These are phyloP conservation scores for Lagenidium sp. DNA, from an alignment of 352 stramenopile species.

Conservation along the genomic window DNA sequence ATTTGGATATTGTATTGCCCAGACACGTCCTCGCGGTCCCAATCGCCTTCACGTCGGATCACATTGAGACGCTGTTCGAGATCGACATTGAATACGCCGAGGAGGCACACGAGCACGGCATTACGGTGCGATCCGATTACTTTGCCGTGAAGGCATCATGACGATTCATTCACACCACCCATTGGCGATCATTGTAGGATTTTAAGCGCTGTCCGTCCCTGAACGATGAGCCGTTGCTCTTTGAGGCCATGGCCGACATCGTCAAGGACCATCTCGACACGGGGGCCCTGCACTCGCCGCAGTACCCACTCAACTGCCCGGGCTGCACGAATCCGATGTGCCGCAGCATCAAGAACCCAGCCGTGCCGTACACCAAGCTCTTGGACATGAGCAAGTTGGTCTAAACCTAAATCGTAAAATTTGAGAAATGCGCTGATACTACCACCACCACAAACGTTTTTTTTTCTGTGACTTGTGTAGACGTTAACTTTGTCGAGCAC, in stretches of 20 bases:
- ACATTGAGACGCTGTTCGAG: conserved; percentile 99
- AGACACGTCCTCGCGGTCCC: conserved; percentile 95
- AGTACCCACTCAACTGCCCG: conserved; percentile 83
- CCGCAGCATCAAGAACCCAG: conserved; percentile 77
- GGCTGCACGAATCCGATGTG: conserved; percentile 79
- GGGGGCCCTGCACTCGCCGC: conserved; percentile 55
- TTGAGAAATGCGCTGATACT: no score
- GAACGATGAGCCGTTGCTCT: conserved; percentile 94
- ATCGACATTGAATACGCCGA: conserved; percentile 99
- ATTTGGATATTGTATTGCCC: not conserved
- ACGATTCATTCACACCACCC: no score
- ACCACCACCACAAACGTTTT: no score
- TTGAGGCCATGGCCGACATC: conserved; percentile 95
- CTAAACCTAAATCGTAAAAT: no score
- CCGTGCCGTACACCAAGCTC: conserved; percentile 59
- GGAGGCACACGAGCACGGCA: conserved; percentile 91
- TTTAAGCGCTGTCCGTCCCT: conserved; percentile 94
- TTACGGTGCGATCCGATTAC: conserved; percentile 69
- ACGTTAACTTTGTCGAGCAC: no score
- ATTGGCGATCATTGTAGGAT: no score
- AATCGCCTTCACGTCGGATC: conserved; percentile 98
- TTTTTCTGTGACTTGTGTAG: no score
- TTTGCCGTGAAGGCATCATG: not conserved
- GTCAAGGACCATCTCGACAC: conserved; percentile 90
- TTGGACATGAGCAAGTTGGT: conserved; percentile 5